Base-by-base conservation (phyloP, 2,329 filamentous ascomycete species). In the Didymella pomorum region DNA sequence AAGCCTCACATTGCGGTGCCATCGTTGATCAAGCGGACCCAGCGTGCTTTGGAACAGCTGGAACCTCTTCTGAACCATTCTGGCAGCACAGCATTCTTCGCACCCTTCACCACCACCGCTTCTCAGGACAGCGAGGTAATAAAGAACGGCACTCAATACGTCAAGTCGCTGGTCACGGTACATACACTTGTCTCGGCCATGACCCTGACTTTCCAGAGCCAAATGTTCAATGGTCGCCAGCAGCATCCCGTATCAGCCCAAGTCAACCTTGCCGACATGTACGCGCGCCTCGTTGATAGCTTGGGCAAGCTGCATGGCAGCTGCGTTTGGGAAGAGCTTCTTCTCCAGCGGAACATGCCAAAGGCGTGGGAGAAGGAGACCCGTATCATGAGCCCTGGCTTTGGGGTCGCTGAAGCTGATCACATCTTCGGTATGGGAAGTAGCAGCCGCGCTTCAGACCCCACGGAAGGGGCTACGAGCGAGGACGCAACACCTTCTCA, bases 221-320 rank as follows among this genome's bases (percentile, higher is more conserved):
- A 85, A 21, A 79, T 86, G 48, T 88, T 86, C 71, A 86, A 87
- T 56, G 85, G 86, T 52, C 84, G 92, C 56, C 85, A 88, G 25
- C 81, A 78, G 31, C 79, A 84, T 10, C 84, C 87, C 28, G 84
- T 89, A 11, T 90, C 97, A 69, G 87, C 86, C 53, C 84, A 87
- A 25, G 85, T 96, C 66, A 96, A 96, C 71, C 84, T 96, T 21
- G 92, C 89, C 29, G 94, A 98, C 74, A 89, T 92, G 73, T 96
- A 96, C 72, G 82, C 87, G 43, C 79, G 82, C n/a, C 80, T 97
- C 35, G 84, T 96, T 23, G 85, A 87, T 61, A 87, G 87, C 25
- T 83, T 98, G 31, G 93, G 92, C 3, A 87, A 88, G 23, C 80
- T 99, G 16, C 84, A 97, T 64, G 86, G 90, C 41, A 89, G 89